Percentiles rank a stretch among this genome's conserved stretches.
phyloP scores from a whole-genome alignment of 1,139 yeast species.

The Scheffersomyces cryptocercus region DNA sequence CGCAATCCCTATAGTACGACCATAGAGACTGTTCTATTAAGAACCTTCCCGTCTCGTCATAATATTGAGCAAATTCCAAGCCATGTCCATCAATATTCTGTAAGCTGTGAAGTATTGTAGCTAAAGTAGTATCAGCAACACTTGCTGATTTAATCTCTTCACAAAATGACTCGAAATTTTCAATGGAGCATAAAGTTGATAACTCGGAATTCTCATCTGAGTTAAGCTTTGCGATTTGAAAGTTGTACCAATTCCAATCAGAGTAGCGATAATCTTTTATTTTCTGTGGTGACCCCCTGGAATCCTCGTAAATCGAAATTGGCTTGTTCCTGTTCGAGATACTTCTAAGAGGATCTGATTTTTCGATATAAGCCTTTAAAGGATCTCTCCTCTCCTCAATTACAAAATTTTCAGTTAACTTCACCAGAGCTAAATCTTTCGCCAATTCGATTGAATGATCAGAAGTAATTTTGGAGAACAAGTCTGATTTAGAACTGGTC shows the following conservation, averaged over 20 bases:
- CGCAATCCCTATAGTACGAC: slow-evolving; percentile 20
- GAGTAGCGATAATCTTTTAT: slow-evolving; percentile 31
- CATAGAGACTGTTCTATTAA: slow-evolving; percentile 30
- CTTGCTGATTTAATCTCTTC: slow-evolving; percentile 9
- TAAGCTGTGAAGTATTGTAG: slow-evolving; percentile 22
- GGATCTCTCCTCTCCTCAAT: slow-evolving; percentile 13
- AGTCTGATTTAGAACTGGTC: slow-evolving; percentile 11
- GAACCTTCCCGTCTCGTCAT: slow-evolving; percentile 22
- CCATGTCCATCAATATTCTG: slow-evolving; percentile 24
- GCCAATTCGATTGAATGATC: slow-evolving; percentile 28
- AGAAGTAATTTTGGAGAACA: slow-evolving; percentile 18
- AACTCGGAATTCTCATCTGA: slow-evolving; percentile 10
- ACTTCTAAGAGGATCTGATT: slow-evolving; percentile 42
- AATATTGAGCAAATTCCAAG: slow-evolving; percentile 25
- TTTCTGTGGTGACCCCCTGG: slow-evolving; percentile 36
- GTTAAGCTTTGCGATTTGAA: slow-evolving; percentile 30
- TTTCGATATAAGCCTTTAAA: slow-evolving; percentile 39
- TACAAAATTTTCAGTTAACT: slow-evolving; percentile 22
- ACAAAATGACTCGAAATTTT: slow-evolving; percentile 23
- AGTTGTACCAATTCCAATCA: slow-evolving; percentile 45
- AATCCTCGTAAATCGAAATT: slow-evolving; percentile 42
- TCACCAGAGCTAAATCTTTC: slow-evolving; percentile 42
- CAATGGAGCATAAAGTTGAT: slow-evolving; percentile 8
- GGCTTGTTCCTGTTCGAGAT: slow-evolving; percentile 35
- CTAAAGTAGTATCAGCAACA: slow-evolving; percentile 17